Evolutionary conservation across 148 eudicot genomes (phyloP).

Genomic region (Cornus controversa): DNA sequence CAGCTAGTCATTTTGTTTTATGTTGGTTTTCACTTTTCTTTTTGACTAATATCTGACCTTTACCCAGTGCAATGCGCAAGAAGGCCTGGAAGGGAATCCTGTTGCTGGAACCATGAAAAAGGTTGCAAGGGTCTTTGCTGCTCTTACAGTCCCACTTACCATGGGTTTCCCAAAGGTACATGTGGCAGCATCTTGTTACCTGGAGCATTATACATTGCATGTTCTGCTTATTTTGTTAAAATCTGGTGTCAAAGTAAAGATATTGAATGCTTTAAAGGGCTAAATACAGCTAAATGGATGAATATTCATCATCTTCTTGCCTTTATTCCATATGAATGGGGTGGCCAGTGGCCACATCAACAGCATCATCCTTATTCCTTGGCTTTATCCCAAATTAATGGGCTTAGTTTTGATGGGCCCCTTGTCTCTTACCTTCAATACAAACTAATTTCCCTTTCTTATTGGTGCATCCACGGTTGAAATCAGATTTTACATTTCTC

Average conservation of each 20-base stretch:
- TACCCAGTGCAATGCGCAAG: slow-evolving; percentile 82
- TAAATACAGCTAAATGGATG: too few species aligned
- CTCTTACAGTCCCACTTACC: slow-evolving; percentile 74
- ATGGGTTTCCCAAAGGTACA: slow-evolving; percentile 80
- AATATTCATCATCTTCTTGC: too few species aligned
- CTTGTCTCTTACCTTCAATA: too few species aligned
- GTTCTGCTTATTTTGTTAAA: background rate
- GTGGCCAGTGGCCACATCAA: too few species aligned
- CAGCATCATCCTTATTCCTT: too few species aligned
- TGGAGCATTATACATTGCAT: background rate
- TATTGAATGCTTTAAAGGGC: background rate
- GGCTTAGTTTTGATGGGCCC: too few species aligned
- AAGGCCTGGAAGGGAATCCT: slow-evolving; percentile 96
- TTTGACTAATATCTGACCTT: slow-evolving; percentile 11
- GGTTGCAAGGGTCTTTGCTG: slow-evolving; percentile 79
- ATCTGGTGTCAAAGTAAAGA: background rate
- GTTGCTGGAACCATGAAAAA: slow-evolving; percentile 82
- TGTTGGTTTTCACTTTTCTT: background rate
- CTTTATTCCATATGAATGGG: too few species aligned
- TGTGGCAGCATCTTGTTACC: background rate
- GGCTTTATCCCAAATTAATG: too few species aligned
- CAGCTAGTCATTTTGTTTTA: background rate
- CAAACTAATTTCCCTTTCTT: too few species aligned
- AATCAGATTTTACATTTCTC: too few species aligned
- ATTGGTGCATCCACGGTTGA: too few species aligned